Percentiles rank a stretch among this genome's conserved stretches.
Evolutionary conservation across 2,329 filamentous ascomycete species (phyloP).

Genomic region (Aschersonia sp.): DNA sequence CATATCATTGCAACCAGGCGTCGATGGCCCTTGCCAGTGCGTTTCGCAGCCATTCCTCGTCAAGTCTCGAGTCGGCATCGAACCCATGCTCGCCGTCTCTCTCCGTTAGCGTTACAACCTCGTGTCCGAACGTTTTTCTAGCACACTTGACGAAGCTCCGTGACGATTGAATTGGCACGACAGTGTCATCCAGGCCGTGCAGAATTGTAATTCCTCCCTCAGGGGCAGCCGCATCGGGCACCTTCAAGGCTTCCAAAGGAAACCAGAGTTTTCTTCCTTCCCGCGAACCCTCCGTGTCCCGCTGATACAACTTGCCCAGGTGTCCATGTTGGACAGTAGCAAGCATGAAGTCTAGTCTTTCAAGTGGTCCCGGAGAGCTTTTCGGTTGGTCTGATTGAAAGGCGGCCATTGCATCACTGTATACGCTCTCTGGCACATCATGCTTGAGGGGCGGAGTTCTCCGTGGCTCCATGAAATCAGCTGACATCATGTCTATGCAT

Average conservation of each 20-base stretch:
- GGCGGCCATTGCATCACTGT: not conserved
- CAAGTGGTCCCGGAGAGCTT: not conserved
- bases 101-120: not conserved
- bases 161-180: not conserved
- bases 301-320: not conserved
- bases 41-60: not conserved
- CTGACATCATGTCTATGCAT: not conserved
- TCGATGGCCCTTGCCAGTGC: not conserved
- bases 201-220: not conserved
- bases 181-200: not conserved
- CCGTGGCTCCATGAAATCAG: not conserved
- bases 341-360: not conserved
- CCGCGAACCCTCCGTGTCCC: not conserved
- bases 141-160: not conserved
- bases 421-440: not conserved
- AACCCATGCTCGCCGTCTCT: constrained; percentile 1
- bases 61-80: not conserved
- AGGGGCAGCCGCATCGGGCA: not conserved
- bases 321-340: not conserved
- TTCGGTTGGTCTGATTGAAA: not conserved
- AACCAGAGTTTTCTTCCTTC: not conserved
- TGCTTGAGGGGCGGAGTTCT: not conserved
- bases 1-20: not conserved
- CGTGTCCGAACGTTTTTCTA: not conserved
- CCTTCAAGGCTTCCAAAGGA: not conserved